Evolutionary conservation across 1,284 basidiomycete species (phyloP).

Genomic region (Sporisorium scitamineum): DNA sequence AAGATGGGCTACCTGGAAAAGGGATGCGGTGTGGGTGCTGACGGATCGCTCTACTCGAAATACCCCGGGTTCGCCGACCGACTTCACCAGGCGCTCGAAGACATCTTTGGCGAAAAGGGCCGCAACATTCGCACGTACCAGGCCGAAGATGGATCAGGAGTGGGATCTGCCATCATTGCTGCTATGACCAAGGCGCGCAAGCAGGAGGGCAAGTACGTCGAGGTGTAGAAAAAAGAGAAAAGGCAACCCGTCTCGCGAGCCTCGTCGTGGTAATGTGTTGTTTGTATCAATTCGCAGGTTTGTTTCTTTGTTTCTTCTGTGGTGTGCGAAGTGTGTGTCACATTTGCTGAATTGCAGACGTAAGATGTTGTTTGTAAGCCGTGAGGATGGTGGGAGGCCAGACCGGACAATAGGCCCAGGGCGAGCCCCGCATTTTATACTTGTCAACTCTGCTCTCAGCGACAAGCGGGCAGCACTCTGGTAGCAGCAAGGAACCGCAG

Average conservation of each 20-base stretch:
- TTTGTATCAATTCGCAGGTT: background rate
- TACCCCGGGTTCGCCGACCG: slow-evolving; percentile 66
- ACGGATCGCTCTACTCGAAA: slow-evolving; percentile 65
- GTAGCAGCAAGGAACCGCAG: background rate
- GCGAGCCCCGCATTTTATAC: too few relatives aligned
- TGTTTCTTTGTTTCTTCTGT: background rate
- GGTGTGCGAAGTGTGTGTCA: background rate
- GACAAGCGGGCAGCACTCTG: too few relatives aligned
- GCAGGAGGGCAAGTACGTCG: slow-evolving; percentile 51
- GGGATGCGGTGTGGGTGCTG: slow-evolving; percentile 64
- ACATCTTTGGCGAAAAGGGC: slow-evolving; percentile 66
- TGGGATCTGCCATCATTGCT: slow-evolving; percentile 66
- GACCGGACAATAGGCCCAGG: too few relatives aligned
- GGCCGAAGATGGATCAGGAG: slow-evolving; percentile 67
- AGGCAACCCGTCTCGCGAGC: background rate
- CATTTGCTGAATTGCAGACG: background rate
- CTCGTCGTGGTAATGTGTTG: background rate
- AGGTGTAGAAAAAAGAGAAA: slow-evolving; percentile 45
- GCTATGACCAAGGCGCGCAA: slow-evolving; percentile 66
- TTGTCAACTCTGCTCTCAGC: too few relatives aligned
- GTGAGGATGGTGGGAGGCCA: too few relatives aligned
- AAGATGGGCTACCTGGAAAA: slow-evolving; percentile 66
- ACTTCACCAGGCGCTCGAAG: slow-evolving; percentile 65
- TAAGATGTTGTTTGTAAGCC: background rate
- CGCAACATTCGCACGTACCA: slow-evolving; percentile 60